phyloP scores from a whole-genome alignment of 2,329 filamentous ascomycete genomes.

The Exserohilum rostratum region DNA sequence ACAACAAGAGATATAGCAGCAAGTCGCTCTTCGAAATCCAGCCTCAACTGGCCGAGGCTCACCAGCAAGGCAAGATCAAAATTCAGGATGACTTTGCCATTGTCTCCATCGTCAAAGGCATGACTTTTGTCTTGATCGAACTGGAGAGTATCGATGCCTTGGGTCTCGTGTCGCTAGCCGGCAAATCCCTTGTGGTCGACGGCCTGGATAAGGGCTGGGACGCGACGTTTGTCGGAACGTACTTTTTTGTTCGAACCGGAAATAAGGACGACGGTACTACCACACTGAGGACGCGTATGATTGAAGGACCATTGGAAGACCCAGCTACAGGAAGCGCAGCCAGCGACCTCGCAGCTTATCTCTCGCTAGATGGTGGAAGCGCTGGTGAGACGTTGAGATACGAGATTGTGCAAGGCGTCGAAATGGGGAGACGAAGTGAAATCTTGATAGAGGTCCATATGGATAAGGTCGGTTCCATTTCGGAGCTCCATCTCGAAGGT shows the following conservation, averaged over 20 bases:
- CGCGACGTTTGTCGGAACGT: constrained; percentile 59
- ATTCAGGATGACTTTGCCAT: constrained; percentile 39
- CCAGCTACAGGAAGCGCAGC: constrained; percentile 60
- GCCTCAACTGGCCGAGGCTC: constrained; percentile 38
- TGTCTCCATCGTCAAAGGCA: constrained; percentile 69
- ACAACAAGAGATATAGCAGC: constrained; percentile 28
- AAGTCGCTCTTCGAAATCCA: constrained; percentile 43
- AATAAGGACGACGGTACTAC: constrained; percentile 33
- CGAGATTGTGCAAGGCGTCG: constrained; percentile 57
- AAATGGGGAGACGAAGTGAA: constrained; percentile 59
- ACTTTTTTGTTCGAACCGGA: constrained; percentile 63
- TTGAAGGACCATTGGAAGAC: constrained; percentile 57
- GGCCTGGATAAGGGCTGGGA: constrained; percentile 58
- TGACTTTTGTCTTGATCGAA: constrained; percentile 72
- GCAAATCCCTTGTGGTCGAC: constrained; percentile 39
- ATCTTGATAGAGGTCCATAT: constrained; percentile 56
- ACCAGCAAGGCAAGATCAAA: constrained; percentile 16
- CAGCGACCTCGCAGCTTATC: constrained; percentile 53
- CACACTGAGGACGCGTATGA: constrained; percentile 65
- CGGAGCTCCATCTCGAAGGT: constrained; percentile 52
- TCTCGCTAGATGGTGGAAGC: constrained; percentile 50
- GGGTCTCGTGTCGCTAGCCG: constrained; percentile 48
- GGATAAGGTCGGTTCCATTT: constrained; percentile 45
- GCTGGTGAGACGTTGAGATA: constrained; percentile 46
- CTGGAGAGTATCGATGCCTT: constrained; percentile 67